Percentiles rank a stretch among this genome's conserved stretches.
These are phyloP conservation scores for Puccinia novopanici DNA, from an alignment of 1,284 basidiomycete species.

Conservation along the genomic window DNA sequence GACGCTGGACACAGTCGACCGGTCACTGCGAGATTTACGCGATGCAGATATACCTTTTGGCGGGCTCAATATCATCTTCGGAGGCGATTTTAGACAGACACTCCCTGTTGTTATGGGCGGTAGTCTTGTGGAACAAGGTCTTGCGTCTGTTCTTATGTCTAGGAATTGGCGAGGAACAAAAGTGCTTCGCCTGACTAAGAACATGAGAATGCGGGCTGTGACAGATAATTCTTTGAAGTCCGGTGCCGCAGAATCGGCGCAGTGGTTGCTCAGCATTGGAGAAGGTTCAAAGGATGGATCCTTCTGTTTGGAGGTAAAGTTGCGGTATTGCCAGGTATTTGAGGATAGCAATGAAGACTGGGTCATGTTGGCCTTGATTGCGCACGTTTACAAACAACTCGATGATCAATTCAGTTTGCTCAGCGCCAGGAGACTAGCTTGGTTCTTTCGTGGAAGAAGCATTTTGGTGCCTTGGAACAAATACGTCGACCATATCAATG, in stretches of 20 bases:
- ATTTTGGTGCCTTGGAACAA: too few species aligned
- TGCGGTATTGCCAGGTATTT: too few species aligned
- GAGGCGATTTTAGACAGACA: constrained; percentile 22
- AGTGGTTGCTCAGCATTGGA: background rate
- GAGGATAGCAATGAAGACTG: background rate
- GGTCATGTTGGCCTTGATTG: too few species aligned
- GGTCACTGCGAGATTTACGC: background rate
- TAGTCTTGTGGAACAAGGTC: background rate
- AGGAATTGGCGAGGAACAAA: background rate
- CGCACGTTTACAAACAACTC: too few species aligned
- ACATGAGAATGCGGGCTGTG: background rate
- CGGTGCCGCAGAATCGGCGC: background rate
- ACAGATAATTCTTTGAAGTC: background rate
- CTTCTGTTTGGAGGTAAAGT: too few species aligned
- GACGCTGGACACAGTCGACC: background rate
- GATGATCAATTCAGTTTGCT: too few species aligned
- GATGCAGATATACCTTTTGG: background rate
- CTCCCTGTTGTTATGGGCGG: background rate
- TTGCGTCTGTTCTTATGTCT: background rate
- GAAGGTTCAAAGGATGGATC: background rate
- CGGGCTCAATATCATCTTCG: background rate
- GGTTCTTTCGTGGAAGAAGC: too few species aligned
- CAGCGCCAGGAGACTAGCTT: too few species aligned
- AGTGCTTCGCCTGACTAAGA: background rate
- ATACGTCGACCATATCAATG: too few species aligned